A percentile compares a stretch with the other conserved stretches of the same genome.
Conservation (phyloP, 805 yeast genomes). For the Saccharomycopsis sp. region DNA sequence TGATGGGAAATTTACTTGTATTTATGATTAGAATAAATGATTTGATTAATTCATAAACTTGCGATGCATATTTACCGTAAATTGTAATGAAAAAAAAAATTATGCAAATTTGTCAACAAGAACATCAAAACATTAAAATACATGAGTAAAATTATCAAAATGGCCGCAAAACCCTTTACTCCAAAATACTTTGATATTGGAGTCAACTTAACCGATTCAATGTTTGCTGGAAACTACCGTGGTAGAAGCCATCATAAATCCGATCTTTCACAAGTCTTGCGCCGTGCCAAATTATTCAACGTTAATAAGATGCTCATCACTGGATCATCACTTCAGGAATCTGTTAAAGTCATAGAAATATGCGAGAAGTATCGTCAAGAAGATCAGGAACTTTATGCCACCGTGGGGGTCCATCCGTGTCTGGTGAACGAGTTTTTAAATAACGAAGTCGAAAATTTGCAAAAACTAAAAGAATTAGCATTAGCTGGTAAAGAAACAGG, state of each 20-base stretch:
- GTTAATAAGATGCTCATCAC: slow-evolving; percentile 71
- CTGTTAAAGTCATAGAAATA: slow-evolving; percentile 47
- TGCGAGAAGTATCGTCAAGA: slow-evolving; percentile 29
- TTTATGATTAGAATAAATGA: no score
- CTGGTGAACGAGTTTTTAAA: slow-evolving; percentile 46
- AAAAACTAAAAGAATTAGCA: slow-evolving; percentile 39
- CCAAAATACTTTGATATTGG: slow-evolving; percentile 42
- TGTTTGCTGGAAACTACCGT: slow-evolving; percentile 76
- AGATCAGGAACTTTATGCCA: slow-evolving; percentile 37
- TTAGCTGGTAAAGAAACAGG: slow-evolving; percentile 37
- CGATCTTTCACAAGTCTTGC: slow-evolving; percentile 56
- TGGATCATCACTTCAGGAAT: slow-evolving; percentile 68
- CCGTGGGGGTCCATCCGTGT: slow-evolving; percentile 97
- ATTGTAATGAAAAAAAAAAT: not conserved
- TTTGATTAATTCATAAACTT: no score
- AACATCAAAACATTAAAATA: no score
- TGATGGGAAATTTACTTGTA: no score
- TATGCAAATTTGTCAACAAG: no score
- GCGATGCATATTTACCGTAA: no score
- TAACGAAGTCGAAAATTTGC: slow-evolving; percentile 31
- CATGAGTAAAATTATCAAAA: no score
- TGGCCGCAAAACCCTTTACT: no score
- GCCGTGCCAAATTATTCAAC: slow-evolving; percentile 52
- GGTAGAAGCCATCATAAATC: slow-evolving; percentile 55
- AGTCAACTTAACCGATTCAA: slow-evolving; percentile 78